Percentiles rank a stretch among this genome's conserved stretches.
phyloP scores from a whole-genome alignment of 2,329 filamentous ascomycete species.

The Apiospora arundinis region DNA sequence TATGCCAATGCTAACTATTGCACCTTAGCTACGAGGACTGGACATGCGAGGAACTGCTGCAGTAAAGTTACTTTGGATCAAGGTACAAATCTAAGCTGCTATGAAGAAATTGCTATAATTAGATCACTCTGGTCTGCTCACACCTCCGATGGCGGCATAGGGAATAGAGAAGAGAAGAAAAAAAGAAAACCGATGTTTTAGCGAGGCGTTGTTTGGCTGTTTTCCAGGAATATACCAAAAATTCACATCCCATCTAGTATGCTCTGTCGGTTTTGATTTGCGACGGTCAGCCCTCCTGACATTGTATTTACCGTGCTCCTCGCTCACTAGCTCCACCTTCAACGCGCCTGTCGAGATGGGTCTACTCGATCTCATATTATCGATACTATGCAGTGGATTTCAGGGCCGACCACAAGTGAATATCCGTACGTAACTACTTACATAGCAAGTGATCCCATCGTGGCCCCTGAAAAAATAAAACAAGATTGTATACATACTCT shows the following conservation, averaged over 20 bases:
- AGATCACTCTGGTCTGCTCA: not conserved
- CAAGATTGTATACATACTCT: too few species aligned
- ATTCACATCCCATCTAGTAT: not conserved
- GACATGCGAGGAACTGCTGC: conserved; percentile 94
- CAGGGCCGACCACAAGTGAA: not conserved
- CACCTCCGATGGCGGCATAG: not conserved
- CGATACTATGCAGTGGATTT: not conserved
- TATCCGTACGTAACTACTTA: not conserved
- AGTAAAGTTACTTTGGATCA: conserved; percentile 44
- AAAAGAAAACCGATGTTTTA: conserved; percentile 18
- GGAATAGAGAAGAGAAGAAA: conserved; percentile 9
- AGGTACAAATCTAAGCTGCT: not conserved
- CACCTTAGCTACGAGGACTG: conserved; percentile 91
- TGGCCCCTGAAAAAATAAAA: too few species aligned
- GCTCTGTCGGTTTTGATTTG: not conserved
- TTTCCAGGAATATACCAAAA: conserved; percentile 23
- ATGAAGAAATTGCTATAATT: not conserved
- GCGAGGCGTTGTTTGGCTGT: conserved; percentile 22
- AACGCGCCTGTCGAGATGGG: too few species aligned
- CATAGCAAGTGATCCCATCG: too few species aligned
- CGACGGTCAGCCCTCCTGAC: not conserved
- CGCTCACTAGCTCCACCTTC: not conserved
- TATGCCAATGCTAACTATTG: not conserved
- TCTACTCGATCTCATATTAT: not conserved
- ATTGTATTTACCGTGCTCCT: not conserved